Evolutionary conservation across 305 asterid species (phyloP), one percentile per base, ranked within the genome.

Genomic region (Fraxinus xanthoxyloides): DNA sequence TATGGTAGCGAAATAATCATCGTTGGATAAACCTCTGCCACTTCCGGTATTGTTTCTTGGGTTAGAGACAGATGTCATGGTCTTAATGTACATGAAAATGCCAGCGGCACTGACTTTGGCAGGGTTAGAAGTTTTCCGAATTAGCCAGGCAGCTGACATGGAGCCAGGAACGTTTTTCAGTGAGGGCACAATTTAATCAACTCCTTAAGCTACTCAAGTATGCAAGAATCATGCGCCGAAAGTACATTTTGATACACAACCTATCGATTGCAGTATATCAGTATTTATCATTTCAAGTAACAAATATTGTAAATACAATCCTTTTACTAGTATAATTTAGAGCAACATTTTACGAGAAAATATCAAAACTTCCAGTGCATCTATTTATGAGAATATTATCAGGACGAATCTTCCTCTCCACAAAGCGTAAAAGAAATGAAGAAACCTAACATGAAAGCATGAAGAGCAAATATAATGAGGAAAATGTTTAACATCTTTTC

Each of bases 1-100:
- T 79, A 95, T 81, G 1, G 98, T 89, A 28, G 97, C 97, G 59
- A 92, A 95, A 88, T 94, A 94, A 84, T 93, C 97, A 80, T 95
- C 99, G 34, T 92, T 92, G 7, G 91, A 90, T 63, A 90, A 79
- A 65, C 89, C 88, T 83, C 92, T 86, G 46, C 83, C 78, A 15
- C 84, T 82, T 65, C 54, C 23, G 69, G 70, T 76, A 76, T 82
- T 81, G 81, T 30, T 85, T 21, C 80, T 85, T 4, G 10, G 67
- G 76, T 48, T 87, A 9, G 81, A 46, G 21, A 82, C 36, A 40
- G 89, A 85, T 51, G 90, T 80, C 26, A 90, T 74, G 59, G 86
- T 82, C 81, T 85, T 88, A 17, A 81, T 61, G 48, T 78, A 81
- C 26, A 82, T 78, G 26, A 85, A 82, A 70, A 81, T 59, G 78